Conservation (phyloP, 371 early-diverging fungal species). For the Rhizopus stolonifer region DNA sequence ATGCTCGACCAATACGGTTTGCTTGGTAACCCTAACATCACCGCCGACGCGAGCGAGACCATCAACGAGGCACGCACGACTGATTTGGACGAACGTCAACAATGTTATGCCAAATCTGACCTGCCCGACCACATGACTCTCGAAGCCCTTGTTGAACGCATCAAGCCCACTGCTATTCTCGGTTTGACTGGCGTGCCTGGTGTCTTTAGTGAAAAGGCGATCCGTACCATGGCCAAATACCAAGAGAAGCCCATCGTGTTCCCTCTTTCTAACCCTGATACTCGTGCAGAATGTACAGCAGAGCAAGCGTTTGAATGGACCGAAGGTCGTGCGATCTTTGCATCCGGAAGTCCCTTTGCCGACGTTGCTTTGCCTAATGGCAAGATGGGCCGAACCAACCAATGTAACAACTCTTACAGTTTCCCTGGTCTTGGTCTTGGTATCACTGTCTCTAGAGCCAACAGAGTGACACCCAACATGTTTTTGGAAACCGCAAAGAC, state of each 20-base stretch:
- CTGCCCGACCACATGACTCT: slow-evolving; percentile 49
- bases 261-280: slow-evolving; percentile 67
- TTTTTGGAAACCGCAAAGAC: slow-evolving; percentile 59
- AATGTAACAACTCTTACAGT: slow-evolving; percentile 65
- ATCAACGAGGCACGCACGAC: slow-evolving; percentile 14
- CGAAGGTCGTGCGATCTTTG: slow-evolving; percentile 62
- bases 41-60: background rate
- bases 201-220: slow-evolving; percentile 57
- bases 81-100: slow-evolving; percentile 52
- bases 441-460: slow-evolving; percentile 54
- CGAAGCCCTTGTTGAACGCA: slow-evolving; percentile 55
- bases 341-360: slow-evolving; percentile 61
- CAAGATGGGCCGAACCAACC: slow-evolving; percentile 51
- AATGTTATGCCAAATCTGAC: slow-evolving; percentile 52
- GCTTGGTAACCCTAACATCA: slow-evolving; percentile 45
- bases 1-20: slow-evolving; percentile 61
- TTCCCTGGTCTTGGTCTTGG: slow-evolving; percentile 64
- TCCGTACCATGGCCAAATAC: slow-evolving; percentile 57
- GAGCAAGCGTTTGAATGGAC: slow-evolving; percentile 65
- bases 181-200: slow-evolving; percentile 63
- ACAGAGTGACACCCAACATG: slow-evolving; percentile 55
- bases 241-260: slow-evolving; percentile 64
- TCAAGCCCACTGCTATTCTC: slow-evolving; percentile 63
- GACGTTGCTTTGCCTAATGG: slow-evolving; percentile 49
- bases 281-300: slow-evolving; percentile 64